Percentiles rank a stretch among this genome's conserved stretches.
phyloP scores from a whole-genome alignment of 306 rosid genomes.

The Gynostemma pentaphyllum region DNA sequence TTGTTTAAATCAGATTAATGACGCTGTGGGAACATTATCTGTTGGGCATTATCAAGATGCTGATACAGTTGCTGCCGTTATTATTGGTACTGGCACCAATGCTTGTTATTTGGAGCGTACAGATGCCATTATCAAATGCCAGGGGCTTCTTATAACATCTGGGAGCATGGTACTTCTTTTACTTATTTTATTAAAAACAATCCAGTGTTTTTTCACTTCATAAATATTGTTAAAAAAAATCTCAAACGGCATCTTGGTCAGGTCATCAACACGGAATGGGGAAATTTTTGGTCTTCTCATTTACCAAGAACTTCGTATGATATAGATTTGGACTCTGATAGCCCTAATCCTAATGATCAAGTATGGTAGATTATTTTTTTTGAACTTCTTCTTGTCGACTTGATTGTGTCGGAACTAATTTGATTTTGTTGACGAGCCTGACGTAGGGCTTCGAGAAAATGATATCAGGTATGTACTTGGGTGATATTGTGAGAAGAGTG shows the following conservation, averaged over 20 bases:
- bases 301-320: conserved; percentile 82
- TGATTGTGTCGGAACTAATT: conserved; percentile 2
- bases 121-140: conserved; percentile 82
- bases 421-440: conserved; percentile 13
- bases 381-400: neutral
- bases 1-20: conserved; percentile 56
- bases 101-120: conserved; percentile 85
- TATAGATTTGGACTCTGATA: conserved; percentile 65
- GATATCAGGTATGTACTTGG: conserved; percentile 96
- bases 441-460: conserved; percentile 89
- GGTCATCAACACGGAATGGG: conserved; percentile 98
- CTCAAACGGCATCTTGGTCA: conserved; percentile 11
- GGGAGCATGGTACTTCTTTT: conserved; percentile 58
- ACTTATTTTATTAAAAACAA: neutral
- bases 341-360: conserved; percentile 92
- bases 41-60: conserved; percentile 75
- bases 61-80: conserved; percentile 86
- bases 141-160: conserved; percentile 65
- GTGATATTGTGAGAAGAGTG: conserved; percentile 87
- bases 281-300: conserved; percentile 87
- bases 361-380: conserved; percentile 23
- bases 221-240: neutral
- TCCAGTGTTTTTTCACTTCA: neutral
- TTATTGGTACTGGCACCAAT: conserved; percentile 88
- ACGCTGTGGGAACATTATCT: conserved; percentile 85